phyloP scores from a whole-genome alignment of 805 yeast genomes.

The Ogataea neopini region DNA sequence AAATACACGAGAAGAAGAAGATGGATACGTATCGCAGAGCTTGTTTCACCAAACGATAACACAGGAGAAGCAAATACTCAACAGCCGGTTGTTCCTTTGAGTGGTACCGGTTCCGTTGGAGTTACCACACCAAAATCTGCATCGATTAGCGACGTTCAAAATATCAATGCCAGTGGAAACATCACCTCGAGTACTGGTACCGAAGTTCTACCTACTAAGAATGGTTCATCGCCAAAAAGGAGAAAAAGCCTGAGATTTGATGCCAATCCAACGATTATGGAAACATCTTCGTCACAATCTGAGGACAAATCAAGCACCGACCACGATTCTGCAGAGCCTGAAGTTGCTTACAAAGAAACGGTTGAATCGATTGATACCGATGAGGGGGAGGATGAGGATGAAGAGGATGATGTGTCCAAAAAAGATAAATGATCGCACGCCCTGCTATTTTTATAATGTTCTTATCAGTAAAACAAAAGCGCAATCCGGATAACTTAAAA shows the following conservation, averaged over 20 bases:
- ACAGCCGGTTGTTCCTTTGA: conserved; percentile 8
- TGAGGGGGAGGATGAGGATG: neutral
- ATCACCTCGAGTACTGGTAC: conserved; percentile 19
- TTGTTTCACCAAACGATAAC: conserved; percentile 44
- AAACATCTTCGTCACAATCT: conserved; percentile 3
- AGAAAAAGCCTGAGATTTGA: conserved; percentile 34
- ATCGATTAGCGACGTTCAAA: conserved; percentile 23
- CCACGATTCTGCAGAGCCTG: conserved; percentile 1
- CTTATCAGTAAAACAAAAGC: neutral
- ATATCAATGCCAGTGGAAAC: conserved; percentile 27
- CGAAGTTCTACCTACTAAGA: conserved; percentile 4
- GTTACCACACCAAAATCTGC: conserved; percentile 15
- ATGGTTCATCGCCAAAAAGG: conserved; percentile 15
- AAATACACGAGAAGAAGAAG: conserved; percentile 93
- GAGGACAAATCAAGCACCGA: conserved; percentile 1
- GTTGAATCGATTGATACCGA: neutral
- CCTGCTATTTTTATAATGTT: neutral
- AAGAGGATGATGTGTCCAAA: neutral
- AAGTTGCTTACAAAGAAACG: neutral
- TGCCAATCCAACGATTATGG: conserved; percentile 19
- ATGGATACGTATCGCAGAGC: conserved; percentile 94
- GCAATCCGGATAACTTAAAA: neutral
- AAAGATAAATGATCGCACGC: conserved; percentile 1
- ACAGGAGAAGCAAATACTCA: neutral
- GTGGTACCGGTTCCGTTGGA: conserved; percentile 14